Base-by-base conservation (phyloP, 2,329 filamentous ascomycete genomes). In the Xenosphaeropsis pyriputrescens region DNA sequence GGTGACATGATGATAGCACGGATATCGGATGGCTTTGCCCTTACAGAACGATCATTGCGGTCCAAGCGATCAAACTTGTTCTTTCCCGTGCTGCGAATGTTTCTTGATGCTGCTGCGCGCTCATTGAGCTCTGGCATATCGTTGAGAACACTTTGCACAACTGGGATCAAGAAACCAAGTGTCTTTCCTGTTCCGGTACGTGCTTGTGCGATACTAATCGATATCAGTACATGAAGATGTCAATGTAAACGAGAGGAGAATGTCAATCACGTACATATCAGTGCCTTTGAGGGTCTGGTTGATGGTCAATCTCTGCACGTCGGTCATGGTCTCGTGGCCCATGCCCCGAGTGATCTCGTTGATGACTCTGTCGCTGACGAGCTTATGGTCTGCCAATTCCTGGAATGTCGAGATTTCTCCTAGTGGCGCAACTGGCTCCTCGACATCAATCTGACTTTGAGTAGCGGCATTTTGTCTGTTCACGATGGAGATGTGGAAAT, bases 151-250 rank as follows among this genome's bases (percentile, higher is more conserved):
- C 84, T 80, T 57, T 95, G 85, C 36, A 96, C 61, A 5, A 86
- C 66, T 35, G 91, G 91, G 6, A 96, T 62, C 26, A 98, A 70
- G 67, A 96, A 98, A 36, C 85, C 91, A 41, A 96, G 63, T 0
- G 91, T 98, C 64, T 98, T 98, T 55, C 91, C 91, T 2, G 91
- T 96, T 57, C 91, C 91, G 6, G 91, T 98, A 63, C 84, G 93
- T 44, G 91, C 91, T 65, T 96, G 91, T 29, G 89, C 91, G 50
- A 96, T 72, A 49, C 83, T 86, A 49, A 14, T 29, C 9, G 14
- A 26, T n/a, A 35, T 50, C 34, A 49, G 44, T 38, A 33, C 1
- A 17, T n/a, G n/a, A 9, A 8, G 17, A 9, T 13, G 11, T n/a
- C n/a, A n/a, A n/a, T n/a, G n/a, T n/a, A 18, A 8, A 18, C 33